Evolutionary conservation across 345 rosid species (phyloP), one percentile per base, ranked within the genome.

Genomic region (Jatropha curcas): DNA sequence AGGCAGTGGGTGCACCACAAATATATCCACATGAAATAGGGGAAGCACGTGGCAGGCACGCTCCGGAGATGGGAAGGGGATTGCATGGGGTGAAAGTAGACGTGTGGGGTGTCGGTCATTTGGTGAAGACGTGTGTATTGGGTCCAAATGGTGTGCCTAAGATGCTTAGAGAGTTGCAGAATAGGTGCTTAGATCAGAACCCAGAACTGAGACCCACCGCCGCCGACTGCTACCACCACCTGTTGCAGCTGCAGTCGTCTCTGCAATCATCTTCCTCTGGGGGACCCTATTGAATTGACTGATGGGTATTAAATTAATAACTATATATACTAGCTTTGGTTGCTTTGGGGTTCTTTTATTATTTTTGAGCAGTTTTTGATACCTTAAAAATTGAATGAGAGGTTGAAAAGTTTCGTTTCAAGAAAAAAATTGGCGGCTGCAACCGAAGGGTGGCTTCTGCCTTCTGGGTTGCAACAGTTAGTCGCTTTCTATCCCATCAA

Each of bases 151-250:
- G 77, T 60, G 77, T 87, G 58, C 94, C 96, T 17, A 91, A 92
- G 72, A 81, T 91, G 88, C 83, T 95, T 65, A 84, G 88, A 71
- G 98, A 95, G 70, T 84, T 95, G 80, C 92, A 95, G 46, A 86
- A 80, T 41, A 86, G 89, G 84, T 95, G 99, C 80, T 50, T 92
- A 79, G 98, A 95, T 65, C 89, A 81, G 73, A 92, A 87, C 83
- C 98, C 97, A 17, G 99, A 95, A 84, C 89, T 79, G 70, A 81
- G 99, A 64, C 99, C 97, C 9, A 95, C 97, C 1, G 98, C 97
- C 33, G 98, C 98, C 55, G 98, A 95, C 83, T 95, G 99, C 71
- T 95, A 91, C 74, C 96, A 91, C 87, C 97, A 92, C 71, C 79
- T 95, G 75, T 79, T 90, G 62, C 96, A 92, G 86, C 81, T 92